Evolutionary conservation across 208 protist species (phyloP).

Genomic region (Acanthamoeba royreba): DNA sequence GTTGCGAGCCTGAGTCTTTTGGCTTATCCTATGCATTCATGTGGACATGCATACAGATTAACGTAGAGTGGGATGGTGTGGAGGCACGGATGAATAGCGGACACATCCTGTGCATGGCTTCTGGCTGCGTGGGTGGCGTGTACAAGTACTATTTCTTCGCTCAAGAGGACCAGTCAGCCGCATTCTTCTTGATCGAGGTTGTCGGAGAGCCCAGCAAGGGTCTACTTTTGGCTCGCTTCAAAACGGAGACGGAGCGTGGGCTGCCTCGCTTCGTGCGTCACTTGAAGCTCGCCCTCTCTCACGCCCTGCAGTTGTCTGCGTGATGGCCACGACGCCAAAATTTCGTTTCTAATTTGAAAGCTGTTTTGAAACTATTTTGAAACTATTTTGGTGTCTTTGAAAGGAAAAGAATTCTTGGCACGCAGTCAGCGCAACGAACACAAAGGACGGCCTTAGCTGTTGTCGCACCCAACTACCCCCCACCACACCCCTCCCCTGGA

Average conservation of each 20-base stretch:
- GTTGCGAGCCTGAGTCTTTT: neutral
- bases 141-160: constrained; percentile 19
- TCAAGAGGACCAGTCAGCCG: neutral
- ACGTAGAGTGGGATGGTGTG: neutral
- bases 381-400: too few relatives aligned
- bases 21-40: neutral
- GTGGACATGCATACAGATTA: neutral
- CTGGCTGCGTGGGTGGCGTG: neutral
- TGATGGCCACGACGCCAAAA: too few relatives aligned
- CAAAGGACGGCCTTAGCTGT: too few relatives aligned
- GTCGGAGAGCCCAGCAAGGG: neutral
- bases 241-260: neutral
- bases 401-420: too few relatives aligned
- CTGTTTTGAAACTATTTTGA: neutral
- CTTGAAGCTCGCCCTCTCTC: neutral
- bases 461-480: neutral
- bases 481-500: neutral
- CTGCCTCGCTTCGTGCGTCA: neutral
- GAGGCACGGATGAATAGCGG: neutral
- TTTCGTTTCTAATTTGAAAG: neutral
- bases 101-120: neutral
- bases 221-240: neutral
- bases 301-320: neutral
- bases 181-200: neutral
- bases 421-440: too few relatives aligned